Base-by-base conservation (phyloP, 495 filamentous ascomycete species). In the Extremus antarcticus region DNA sequence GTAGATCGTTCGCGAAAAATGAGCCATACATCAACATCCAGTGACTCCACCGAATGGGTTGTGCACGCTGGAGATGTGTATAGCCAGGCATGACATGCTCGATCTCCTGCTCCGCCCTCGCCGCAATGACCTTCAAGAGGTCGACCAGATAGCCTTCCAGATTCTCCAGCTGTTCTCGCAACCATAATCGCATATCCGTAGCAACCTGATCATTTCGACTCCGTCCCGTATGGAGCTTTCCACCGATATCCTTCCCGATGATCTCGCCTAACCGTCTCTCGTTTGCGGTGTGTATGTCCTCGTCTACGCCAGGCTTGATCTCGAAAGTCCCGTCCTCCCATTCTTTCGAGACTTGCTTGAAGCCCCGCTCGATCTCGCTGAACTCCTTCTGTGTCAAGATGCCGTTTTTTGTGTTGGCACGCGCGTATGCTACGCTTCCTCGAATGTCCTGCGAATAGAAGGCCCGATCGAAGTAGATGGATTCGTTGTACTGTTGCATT, bases 131-230 rank as follows among this genome's bases (percentile, higher is more conserved):
- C 65, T 79, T 79, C 49, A 96, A 70, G 56, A 96, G 73, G 60
- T 83, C 78, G 25, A 74, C 73, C 20, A 96, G 74, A 47, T 79
- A 80, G 3, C n/a, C 62, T 53, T 90, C 87, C 54, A 96, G 79
- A 54, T 77, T 73, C 57, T 76, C 78, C 49, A 96, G 70, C 72
- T 90, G 78, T 59, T 88, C 85, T 43, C 87, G 76, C 54, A 95
- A 72, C 91, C 91, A 97, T 65, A 95, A 72, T 43, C 90, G 83
- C 86, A 95, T 91, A 63, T 96, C 91, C 21, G 86, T 91, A 23
- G 85, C 88, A 55, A 97, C 79, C 72, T 97, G 92, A 73, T 97
- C 92, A 65, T 97, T 97, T 45, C 92, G 75, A 63, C 83, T 88
- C 21, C 92, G 82, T 32, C 90, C 90, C 1, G 90, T 96, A 75